These are phyloP conservation scores for Stemphylium lycopersici DNA, from an alignment of 2,329 filamentous ascomycete species.

Conservation along the genomic window DNA sequence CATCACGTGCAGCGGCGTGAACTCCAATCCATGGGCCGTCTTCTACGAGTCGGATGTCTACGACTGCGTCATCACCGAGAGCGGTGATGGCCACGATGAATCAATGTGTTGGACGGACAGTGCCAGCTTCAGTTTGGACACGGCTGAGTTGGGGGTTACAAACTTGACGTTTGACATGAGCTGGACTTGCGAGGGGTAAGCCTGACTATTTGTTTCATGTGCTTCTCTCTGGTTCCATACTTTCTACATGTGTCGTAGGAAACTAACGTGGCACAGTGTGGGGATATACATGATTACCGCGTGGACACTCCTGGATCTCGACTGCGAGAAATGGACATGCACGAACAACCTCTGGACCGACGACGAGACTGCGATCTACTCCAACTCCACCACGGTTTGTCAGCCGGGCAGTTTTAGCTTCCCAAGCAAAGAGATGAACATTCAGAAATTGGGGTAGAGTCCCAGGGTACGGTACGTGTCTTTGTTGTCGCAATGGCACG, in stretches of 20 bases:
- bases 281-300: slow-evolving; percentile 2
- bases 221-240: background rate
- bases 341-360: slow-evolving; percentile 14
- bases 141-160: background rate
- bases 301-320: background rate
- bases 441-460: slow-evolving; percentile 4
- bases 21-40: slow-evolving; percentile 7
- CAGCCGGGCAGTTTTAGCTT: background rate
- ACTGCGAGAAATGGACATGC: slow-evolving; percentile 14
- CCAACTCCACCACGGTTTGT: slow-evolving; percentile 3
- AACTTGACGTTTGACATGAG: slow-evolving; percentile 9
- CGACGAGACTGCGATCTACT: background rate
- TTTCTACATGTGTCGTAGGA: background rate
- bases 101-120: background rate
- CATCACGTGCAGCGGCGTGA: slow-evolving; percentile 1
- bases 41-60: slow-evolving; percentile 2
- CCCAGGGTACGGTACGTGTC: too few relatives aligned
- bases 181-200: slow-evolving; percentile 20
- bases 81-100: background rate
- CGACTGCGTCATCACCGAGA: slow-evolving; percentile 3
- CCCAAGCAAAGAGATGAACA: background rate
- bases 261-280: background rate
- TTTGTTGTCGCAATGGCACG: background rate
- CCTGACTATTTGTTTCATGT: background rate
- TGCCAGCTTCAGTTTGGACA: slow-evolving; percentile 12